Base-by-base conservation (phyloP, 495 filamentous ascomycete species). In the Hypomontagnella monticulosa region DNA sequence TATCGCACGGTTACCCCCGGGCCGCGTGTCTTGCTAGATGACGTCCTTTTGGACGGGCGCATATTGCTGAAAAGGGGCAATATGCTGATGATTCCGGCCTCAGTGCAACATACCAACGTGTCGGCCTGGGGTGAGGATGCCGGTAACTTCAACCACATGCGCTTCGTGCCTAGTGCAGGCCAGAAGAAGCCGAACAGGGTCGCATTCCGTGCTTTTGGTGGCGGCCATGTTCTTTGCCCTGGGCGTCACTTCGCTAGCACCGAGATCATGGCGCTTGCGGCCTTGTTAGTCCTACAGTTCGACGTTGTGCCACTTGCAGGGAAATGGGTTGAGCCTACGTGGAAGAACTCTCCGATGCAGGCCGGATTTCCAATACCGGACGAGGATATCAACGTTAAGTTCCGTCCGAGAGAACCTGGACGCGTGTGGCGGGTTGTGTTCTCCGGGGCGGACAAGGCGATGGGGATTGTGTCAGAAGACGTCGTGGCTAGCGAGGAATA, bases 211-310 rank as follows among this genome's bases (percentile, higher is more conserved):
- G 63, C 66, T 0, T 79, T 75, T 18, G 76, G 75, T 6, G 74
- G 73, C 18, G 71, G 71, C 3, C 57, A 69, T 3, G 56, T 71
- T 6, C 52, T 78, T 11, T 78, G 75, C 51, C 75, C 75, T n/a
- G 75, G 72, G 6, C 65, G 74, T 6, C 67, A 73, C 27, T 80
- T 78, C 51, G 76, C 72, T 8, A 73, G 63, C 9, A 70, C 69
- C 1, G 73, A 78, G 60, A 69, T 77, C 14, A 56, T 77, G 57
- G 50, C 71, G 16, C 33, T 76, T 42, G 66, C 76, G 11, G 77
- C 78, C 10, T 63, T 79, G 33, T 10, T 83, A 32, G 63, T 79
- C 15, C 54, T 76, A 5, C 69, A 77, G 41, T 82, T 79, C 55
- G 79, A 83, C 20, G 59, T 80, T 2, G 16, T 58, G 34, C 68